phyloP scores from a whole-genome alignment of 352 stramenopile genomes.

The Bremia lactucae region DNA sequence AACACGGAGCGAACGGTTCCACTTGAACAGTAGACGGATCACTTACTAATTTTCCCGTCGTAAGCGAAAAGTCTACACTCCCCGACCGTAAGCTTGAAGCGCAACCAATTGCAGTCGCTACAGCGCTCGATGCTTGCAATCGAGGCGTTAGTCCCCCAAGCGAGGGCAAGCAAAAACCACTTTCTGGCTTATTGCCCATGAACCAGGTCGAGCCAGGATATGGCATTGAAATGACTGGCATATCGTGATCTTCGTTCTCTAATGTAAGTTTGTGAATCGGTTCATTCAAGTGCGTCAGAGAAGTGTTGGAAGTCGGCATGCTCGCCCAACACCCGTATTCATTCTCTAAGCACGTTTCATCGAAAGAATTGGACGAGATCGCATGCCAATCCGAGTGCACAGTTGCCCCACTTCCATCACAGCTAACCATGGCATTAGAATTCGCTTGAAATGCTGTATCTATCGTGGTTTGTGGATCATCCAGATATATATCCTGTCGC shows the following conservation, averaged over 20 bases:
- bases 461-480: not conserved
- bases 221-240: slow-evolving; percentile 22
- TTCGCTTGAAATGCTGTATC: not conserved
- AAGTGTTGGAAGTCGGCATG: slow-evolving; percentile 8
- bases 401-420: slow-evolving; percentile 2
- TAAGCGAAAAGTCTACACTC: slow-evolving; percentile 1
- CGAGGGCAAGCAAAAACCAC: slow-evolving; percentile 11
- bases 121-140: slow-evolving; percentile 2
- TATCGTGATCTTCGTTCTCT: slow-evolving; percentile 16
- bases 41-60: slow-evolving; percentile 8
- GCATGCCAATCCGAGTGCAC: slow-evolving; percentile 22
- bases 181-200: slow-evolving; percentile 14
- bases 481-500: slow-evolving; percentile 8
- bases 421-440: slow-evolving; percentile 2
- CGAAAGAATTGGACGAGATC: slow-evolving; percentile 23
- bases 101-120: slow-evolving; percentile 9
- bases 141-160: slow-evolving; percentile 13
- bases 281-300: slow-evolving; percentile 20
- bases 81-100: slow-evolving; percentile 11
- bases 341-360: slow-evolving; percentile 26
- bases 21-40: slow-evolving; percentile 27
- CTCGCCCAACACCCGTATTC: slow-evolving; percentile 12
- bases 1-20: slow-evolving; percentile 29
- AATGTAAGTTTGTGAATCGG: slow-evolving; percentile 19
- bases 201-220: slow-evolving; percentile 27